These are phyloP conservation scores for Eudorina sp. DNA, from an alignment of 139 green algal species.

Conservation along the genomic window DNA sequence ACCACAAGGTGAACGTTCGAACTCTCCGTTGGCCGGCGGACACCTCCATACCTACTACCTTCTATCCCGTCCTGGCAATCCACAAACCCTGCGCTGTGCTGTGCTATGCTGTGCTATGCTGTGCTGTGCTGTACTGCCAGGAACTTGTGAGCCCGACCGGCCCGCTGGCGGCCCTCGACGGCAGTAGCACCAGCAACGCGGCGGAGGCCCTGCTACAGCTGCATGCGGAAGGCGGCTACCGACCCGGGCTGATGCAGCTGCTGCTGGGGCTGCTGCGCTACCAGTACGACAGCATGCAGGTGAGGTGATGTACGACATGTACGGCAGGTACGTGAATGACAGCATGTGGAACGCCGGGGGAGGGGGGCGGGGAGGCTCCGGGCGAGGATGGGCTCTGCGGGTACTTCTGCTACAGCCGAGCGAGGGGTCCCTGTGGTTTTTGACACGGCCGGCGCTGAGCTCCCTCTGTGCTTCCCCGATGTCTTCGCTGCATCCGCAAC, in stretches of 20 bases:
- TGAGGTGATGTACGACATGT: not conserved
- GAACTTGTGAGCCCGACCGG: not conserved
- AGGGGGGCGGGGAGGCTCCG: not conserved
- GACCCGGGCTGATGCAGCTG: constrained; percentile 18
- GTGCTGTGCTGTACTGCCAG: too few relatives aligned
- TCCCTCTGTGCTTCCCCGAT: too few relatives aligned
- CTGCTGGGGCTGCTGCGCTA: constrained; percentile 27
- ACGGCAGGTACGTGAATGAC: too few relatives aligned
- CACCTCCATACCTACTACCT: too few relatives aligned
- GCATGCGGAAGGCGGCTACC: not conserved
- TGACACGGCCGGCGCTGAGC: too few relatives aligned
- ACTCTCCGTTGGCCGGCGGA: too few relatives aligned
- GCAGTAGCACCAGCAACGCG: not conserved
- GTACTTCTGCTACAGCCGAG: too few relatives aligned
- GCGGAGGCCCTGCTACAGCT: constrained; percentile 15
- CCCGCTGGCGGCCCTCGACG: not conserved
- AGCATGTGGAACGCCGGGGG: not conserved
- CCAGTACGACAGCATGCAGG: constrained; percentile 30
- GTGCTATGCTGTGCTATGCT: not conserved
- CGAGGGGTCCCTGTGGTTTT: too few relatives aligned
- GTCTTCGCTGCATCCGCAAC: too few relatives aligned
- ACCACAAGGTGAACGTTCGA: too few relatives aligned
- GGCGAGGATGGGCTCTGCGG: too few relatives aligned
- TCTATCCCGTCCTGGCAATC: too few relatives aligned
- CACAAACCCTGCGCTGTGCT: not conserved